Evolutionary conservation across 192 early-diverging fungal genomes (phyloP).

Genomic region (Chytriomyces sp.): DNA sequence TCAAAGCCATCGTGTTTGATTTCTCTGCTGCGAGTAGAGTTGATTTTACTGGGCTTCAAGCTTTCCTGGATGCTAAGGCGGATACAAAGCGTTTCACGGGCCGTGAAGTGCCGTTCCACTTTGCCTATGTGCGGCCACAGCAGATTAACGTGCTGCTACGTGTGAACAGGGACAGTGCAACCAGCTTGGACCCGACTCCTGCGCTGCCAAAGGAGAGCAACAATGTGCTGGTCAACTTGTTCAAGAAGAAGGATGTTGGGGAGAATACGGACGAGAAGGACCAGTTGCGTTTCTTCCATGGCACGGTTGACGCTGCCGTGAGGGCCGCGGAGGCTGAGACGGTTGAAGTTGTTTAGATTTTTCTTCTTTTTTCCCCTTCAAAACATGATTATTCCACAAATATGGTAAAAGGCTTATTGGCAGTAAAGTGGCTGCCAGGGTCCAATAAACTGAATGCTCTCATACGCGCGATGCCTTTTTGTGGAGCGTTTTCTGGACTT

Average conservation of each 20-base stretch:
- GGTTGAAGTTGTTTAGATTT: neutral
- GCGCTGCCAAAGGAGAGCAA: neutral
- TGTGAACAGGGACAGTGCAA: neutral
- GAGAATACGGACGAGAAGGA: neutral
- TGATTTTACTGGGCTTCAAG: constrained; percentile 81
- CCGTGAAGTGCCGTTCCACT: constrained; percentile 55
- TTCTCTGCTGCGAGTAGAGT: constrained; percentile 76
- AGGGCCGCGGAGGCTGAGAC: neutral
- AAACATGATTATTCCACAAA: too few species aligned
- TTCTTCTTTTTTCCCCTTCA: too few species aligned
- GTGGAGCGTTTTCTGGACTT: too few species aligned
- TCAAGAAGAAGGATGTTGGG: neutral
- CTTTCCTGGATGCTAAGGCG: constrained; percentile 67
- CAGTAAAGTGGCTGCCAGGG: too few species aligned
- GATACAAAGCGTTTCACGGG: constrained; percentile 62
- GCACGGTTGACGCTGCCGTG: neutral
- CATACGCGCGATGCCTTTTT: too few species aligned
- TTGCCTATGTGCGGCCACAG: constrained; percentile 48
- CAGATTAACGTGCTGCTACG: constrained; percentile 30
- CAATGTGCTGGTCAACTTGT: neutral
- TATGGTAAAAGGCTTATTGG: too few species aligned
- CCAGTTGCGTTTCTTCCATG: neutral
- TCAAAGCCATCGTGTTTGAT: constrained; percentile 78
- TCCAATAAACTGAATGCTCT: too few species aligned
- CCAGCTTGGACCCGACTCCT: neutral